These are phyloP conservation scores for Gossypium rotundifolium DNA, from an alignment of 345 rosid genomes.

Conservation along the genomic window DNA sequence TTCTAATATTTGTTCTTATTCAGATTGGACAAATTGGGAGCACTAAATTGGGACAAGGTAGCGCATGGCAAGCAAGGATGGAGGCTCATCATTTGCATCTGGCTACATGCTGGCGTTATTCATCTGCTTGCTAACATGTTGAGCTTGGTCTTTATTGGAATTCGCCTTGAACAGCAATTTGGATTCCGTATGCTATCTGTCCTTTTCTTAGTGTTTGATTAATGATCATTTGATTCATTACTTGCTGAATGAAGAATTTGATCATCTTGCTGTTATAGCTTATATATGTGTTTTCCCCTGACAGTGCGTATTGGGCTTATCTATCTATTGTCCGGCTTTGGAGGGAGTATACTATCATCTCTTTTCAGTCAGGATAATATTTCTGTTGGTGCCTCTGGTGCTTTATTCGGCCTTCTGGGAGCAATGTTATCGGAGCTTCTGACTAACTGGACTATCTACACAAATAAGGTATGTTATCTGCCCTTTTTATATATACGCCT, in stretches of 20 bases:
- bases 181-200: slow-evolving; percentile 58
- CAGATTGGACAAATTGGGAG: slow-evolving; percentile 90
- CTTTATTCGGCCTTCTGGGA: slow-evolving; percentile 96
- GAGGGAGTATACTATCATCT: slow-evolving; percentile 74
- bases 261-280: neutral
- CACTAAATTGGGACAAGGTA: slow-evolving; percentile 58
- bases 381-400: slow-evolving; percentile 99
- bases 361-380: slow-evolving; percentile 59
- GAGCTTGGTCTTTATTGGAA: slow-evolving; percentile 79
- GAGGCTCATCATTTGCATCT: slow-evolving; percentile 79
- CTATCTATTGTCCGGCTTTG: slow-evolving; percentile 76
- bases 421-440: slow-evolving; percentile 97
- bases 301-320: slow-evolving; percentile 71
- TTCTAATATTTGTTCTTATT: slow-evolving; percentile 3
- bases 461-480: slow-evolving; percentile 59
- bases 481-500: neutral
- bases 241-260: slow-evolving; percentile 3
- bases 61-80: slow-evolving; percentile 79
- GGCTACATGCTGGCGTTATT: slow-evolving; percentile 96
- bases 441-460: slow-evolving; percentile 90
- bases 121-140: slow-evolving; percentile 86
- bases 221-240: neutral
- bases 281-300: neutral
- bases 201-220: neutral
- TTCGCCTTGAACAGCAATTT: slow-evolving; percentile 90